Evolutionary conservation across 2,329 filamentous ascomycete genomes (phyloP).

Genomic region (Ophiocordyceps unilateralis): DNA sequence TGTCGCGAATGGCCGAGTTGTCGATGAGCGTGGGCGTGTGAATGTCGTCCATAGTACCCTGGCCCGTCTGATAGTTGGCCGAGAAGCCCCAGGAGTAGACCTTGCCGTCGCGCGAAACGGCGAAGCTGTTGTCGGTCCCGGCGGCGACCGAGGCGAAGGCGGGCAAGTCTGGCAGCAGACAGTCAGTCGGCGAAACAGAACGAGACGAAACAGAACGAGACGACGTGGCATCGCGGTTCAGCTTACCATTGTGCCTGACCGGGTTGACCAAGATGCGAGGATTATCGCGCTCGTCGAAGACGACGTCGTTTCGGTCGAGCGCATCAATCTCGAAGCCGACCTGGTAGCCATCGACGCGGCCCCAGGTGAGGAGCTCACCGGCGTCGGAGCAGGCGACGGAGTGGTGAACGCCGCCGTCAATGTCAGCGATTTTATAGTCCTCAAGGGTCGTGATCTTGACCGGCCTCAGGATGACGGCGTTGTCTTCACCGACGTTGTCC

Average conservation of each 20-base stretch:
- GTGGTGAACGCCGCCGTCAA: slow-evolving; percentile 61
- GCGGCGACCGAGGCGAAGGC: slow-evolving; percentile 38
- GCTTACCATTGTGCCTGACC: slow-evolving; percentile 25
- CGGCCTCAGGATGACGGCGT: slow-evolving; percentile 56
- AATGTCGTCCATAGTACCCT: slow-evolving; percentile 63
- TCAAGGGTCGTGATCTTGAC: slow-evolving; percentile 47
- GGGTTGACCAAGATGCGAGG: slow-evolving; percentile 44
- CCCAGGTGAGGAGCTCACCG: slow-evolving; percentile 43
- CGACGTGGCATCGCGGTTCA: neutral
- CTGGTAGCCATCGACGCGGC: slow-evolving; percentile 34
- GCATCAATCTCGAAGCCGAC: slow-evolving; percentile 39
- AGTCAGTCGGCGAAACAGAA: neutral
- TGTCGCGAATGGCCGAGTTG: slow-evolving; percentile 64
- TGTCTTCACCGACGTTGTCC: slow-evolving; percentile 31
- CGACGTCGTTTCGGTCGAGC: slow-evolving; percentile 30
- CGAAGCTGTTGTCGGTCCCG: slow-evolving; percentile 59
- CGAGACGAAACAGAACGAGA: neutral
- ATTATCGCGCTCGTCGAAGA: slow-evolving; percentile 43
- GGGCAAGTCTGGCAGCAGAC: slow-evolving; percentile 23
- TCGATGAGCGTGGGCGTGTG: slow-evolving; percentile 63
- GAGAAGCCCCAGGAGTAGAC: slow-evolving; percentile 72
- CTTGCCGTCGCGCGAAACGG: slow-evolving; percentile 50
- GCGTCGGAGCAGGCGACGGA: slow-evolving; percentile 44
- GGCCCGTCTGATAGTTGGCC: slow-evolving; percentile 63
- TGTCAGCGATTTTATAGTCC: slow-evolving; percentile 43